Conservation (phyloP, 352 stramenopile genomes). For the Phytophthora pistaciae region DNA sequence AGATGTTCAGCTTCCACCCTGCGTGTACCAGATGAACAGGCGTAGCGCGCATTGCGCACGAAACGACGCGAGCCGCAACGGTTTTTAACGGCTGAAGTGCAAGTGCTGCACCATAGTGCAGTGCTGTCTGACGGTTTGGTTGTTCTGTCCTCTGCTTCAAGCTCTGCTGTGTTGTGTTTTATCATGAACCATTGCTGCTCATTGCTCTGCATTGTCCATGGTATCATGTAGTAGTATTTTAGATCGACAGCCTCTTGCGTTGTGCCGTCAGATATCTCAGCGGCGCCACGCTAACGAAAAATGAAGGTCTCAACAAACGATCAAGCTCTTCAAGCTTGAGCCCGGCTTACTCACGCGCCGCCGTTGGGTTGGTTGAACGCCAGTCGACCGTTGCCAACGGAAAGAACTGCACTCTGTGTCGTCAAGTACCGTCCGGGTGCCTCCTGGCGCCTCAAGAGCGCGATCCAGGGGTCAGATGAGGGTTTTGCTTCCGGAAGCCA, state of each 20-base stretch:
- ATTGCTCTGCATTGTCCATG: neutral
- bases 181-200: neutral
- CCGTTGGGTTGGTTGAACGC: constrained; percentile 7
- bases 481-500: constrained; percentile 14
- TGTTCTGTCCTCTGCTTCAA: neutral
- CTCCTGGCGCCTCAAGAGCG: constrained; percentile 14
- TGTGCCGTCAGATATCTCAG: neutral
- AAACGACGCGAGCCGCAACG: constrained; percentile 36
- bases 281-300: constrained; percentile 7
- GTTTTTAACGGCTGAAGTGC: constrained; percentile 10
- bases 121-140: neutral
- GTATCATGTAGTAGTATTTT: neutral
- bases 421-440: constrained; percentile 28
- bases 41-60: constrained; percentile 27
- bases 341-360: neutral
- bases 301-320: constrained; percentile 15
- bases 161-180: neutral
- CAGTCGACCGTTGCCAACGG: constrained; percentile 37
- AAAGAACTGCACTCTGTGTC: constrained; percentile 21
- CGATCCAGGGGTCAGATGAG: constrained; percentile 9
- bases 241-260: neutral
- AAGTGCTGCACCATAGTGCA: constrained; percentile 3
- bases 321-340: neutral
- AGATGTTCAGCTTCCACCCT: constrained; percentile 10
- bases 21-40: constrained; percentile 15